phyloP scores from a whole-genome alignment of 2,329 filamentous ascomycete species.

The Fusarium guadeloupense region DNA sequence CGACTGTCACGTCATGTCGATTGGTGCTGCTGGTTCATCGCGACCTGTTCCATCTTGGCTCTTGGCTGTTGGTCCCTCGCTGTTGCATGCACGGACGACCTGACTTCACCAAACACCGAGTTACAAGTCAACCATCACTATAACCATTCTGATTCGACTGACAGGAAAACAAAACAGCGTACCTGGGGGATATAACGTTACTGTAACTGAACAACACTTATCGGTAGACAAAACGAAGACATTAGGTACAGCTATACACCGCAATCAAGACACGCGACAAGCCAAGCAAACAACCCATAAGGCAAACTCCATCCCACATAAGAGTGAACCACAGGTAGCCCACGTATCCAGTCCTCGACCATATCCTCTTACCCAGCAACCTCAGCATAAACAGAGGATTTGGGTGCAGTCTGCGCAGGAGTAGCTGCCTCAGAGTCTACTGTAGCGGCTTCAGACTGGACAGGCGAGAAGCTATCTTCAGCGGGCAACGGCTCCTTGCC shows the following conservation, averaged over 20 bases:
- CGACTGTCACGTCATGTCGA: conserved; percentile 41
- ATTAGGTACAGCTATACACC: not conserved
- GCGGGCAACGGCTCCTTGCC: conserved; percentile 34
- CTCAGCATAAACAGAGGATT: conserved; percentile 28
- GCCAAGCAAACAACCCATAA: not conserved
- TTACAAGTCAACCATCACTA: not conserved
- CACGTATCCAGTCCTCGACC: not conserved
- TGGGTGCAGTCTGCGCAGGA: conserved; percentile 15
- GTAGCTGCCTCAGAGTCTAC: conserved; percentile 14
- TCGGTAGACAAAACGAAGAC: conserved; percentile 11
- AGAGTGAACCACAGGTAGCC: not conserved
- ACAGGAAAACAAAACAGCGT: conserved; percentile 4
- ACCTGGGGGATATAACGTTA: conserved; percentile 27
- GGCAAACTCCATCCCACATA: not conserved
- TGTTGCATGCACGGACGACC: not conserved
- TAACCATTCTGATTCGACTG: conserved; percentile 20
- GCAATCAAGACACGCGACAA: not conserved
- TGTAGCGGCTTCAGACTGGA: conserved; percentile 22
- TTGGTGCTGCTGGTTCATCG: conserved; percentile 25
- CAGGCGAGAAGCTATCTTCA: conserved; percentile 21
- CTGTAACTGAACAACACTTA: not conserved
- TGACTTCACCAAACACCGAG: no score
- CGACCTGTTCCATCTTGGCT: not conserved
- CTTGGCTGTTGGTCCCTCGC: no score
- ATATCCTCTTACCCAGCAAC: conserved; percentile 23